Percentiles rank a stretch among this genome's conserved stretches.
Conservation (phyloP, 164 flowering plant species). For the Stephania japonica region DNA sequence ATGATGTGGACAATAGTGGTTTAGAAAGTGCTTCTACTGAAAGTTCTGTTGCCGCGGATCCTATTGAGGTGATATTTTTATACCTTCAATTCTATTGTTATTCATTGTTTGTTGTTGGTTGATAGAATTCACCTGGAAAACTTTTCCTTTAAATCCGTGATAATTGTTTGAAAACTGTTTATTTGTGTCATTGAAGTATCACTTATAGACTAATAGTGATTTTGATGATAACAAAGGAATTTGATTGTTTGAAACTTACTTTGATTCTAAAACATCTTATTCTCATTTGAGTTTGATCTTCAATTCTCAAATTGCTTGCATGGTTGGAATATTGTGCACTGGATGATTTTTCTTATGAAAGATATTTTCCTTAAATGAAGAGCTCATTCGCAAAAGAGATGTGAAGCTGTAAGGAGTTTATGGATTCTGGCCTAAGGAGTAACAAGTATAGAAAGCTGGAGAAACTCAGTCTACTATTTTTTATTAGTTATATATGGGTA, state of each 20-base stretch:
- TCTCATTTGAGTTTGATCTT: not conserved
- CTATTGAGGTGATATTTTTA: conserved; percentile 54
- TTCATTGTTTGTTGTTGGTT: not conserved
- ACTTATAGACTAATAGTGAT: not conserved
- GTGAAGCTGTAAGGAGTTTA: not conserved
- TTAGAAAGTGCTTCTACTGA: conserved; percentile 22
- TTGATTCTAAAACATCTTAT: not conserved
- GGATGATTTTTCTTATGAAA: not conserved
- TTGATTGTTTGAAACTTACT: not conserved
- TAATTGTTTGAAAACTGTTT: not conserved
- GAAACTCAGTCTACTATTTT: not conserved
- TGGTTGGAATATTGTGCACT: not conserved
- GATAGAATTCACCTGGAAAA: not conserved
- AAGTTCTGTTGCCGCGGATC: conserved; percentile 54
- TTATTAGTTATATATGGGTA: no score
- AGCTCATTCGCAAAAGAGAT: not conserved
- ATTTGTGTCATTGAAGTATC: not conserved
- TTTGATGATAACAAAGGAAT: not conserved
- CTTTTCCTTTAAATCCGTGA: not conserved
- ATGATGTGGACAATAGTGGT: conserved; percentile 24
- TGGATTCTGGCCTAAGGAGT: not conserved
- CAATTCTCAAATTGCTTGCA: not conserved
- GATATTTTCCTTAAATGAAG: not conserved
- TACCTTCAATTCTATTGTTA: not conserved
- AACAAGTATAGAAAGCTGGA: not conserved